Evolutionary conservation across 345 rosid species (phyloP), one percentile per base, ranked within the genome.

Genomic region (Eucalyptus regnans): DNA sequence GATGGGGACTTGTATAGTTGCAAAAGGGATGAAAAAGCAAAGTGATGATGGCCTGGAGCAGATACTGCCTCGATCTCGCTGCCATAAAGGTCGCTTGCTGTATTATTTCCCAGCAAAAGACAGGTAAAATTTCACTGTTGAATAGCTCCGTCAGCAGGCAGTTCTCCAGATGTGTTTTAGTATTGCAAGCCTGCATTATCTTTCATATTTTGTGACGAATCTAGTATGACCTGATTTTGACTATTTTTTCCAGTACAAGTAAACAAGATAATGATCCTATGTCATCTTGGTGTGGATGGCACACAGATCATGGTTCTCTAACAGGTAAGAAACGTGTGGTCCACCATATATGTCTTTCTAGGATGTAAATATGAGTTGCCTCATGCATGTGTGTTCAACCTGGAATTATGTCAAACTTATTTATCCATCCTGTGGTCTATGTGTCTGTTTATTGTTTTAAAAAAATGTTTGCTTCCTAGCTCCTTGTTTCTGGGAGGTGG

Each of bases 201-300:
- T 37, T 71, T 71, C 46, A 71, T 37, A 12, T 71, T 71, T 71
- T 37, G 46, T 33, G 46, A 68, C 46, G 18, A 14, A 5, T 9
- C 46, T 18, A 71, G 81, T 71, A 71, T 12, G 48, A 71, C 46
- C 46, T 41, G 50, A 48, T 66, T 44, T 29, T 29, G 27, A 60
- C 41, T 64, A 16, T 33, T 64, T 56, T 31, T 7, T 94, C 89
- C 96, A 96, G 99, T 88, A 87, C 93, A 84, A 27, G n/a, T 91
- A 87, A 44, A 12, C 92, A 90, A 91, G 92, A 92, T 91, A 90
- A 88, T 44, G 95, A 93, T 81, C 93, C 96, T 50, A 91, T 93
- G 89, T 96, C 99, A 58, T 95, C 97, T 90, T 97, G 99, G 99
- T 97, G 99, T 86, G 99, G 99, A 87, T 97, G 99, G 99, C 99